A percentile compares a stretch with the other conserved stretches of the same genome.
Conservation (phyloP, 2,329 filamentous ascomycete genomes). For the Verticillium nonalfalfae region DNA sequence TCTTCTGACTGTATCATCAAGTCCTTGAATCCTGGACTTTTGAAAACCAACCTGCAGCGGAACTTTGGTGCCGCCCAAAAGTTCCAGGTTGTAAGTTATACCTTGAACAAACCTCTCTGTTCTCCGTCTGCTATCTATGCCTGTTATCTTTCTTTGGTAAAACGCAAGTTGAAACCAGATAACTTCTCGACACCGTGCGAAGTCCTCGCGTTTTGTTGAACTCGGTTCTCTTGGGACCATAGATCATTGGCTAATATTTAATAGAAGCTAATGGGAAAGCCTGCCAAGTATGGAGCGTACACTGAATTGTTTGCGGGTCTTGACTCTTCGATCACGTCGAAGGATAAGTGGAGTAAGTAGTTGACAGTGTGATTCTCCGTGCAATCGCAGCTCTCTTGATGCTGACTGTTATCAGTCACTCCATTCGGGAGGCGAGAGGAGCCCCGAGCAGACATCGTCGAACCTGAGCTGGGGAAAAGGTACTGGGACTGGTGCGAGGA, state of each 20-base stretch:
- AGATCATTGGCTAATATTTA: too few relatives aligned
- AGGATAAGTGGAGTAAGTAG: slow-evolving; percentile 15
- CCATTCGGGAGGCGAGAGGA: slow-evolving; percentile 5
- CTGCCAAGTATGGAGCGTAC: slow-evolving; percentile 26
- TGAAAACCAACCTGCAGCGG: slow-evolving; percentile 7
- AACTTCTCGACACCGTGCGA: too few relatives aligned
- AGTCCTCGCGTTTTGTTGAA: too few relatives aligned
- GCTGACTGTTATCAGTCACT: neutral
- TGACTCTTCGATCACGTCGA: slow-evolving; percentile 23
- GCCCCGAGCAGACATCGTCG: slow-evolving; percentile 3
- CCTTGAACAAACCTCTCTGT: too few relatives aligned
- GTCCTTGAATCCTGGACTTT: slow-evolving; percentile 5
- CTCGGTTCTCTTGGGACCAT: too few relatives aligned
- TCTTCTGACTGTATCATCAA: neutral
- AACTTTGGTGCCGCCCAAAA: neutral
- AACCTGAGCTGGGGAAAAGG: slow-evolving; percentile 2
- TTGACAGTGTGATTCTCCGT: neutral
- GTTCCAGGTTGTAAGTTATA: neutral
- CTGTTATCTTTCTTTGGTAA: too few relatives aligned
- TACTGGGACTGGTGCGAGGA: slow-evolving; percentile 12
- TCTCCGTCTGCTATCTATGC: too few relatives aligned
- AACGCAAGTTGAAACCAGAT: too few relatives aligned
- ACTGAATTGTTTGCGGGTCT: slow-evolving; percentile 34
- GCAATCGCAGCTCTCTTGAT: neutral
- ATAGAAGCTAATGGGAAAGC: neutral